Evolutionary conservation across 2,329 filamentous ascomycete genomes (phyloP), one percentile per base, ranked within the genome.

Genomic region (Pseudonectria foliicola): DNA sequence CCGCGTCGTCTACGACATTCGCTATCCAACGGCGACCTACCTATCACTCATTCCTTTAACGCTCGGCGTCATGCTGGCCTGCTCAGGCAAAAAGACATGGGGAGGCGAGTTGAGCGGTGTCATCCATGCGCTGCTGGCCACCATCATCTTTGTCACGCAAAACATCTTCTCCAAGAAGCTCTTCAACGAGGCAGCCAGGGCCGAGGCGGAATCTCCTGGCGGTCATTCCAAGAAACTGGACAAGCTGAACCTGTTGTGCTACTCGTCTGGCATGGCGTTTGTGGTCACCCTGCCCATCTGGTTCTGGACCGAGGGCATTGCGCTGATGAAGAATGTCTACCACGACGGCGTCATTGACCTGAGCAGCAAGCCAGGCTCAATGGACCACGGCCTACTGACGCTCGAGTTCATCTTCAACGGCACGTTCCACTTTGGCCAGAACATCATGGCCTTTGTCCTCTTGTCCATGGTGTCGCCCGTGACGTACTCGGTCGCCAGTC

Each of bases 81-180:
- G 92, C 61, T 95, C 90, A 2, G 85, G 89, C 10, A 87, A 88
- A 54, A 65, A 69, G 27, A 62, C 62, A 6, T 89, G 94, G 50
- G 82, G 79, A 14, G 90, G 85, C 21, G 89, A 98, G 55, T 75
- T 95, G 43, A 73, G 92, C 33, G 92, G 92, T n/a, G 83, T 98
- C 13, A 53, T 90, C 10, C 90, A 89, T 53, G 89, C 92, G 4
- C 81, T 98, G 25, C 68, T 86, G 24, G 89, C 87, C n/a, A 87
- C 92, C 7, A 68, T 96, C 37, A 83, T 96, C 45, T 98, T 98
- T 55, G 92, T 98, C 25, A 92, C 88, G 0, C 92, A 98, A 57
- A 98, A 98, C 56, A 98, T 98, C 38, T 94, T 95, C 47, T 96
- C 90, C 13, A 98, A 98, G 63, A 86, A 87, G 46, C 78, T 98